Conservation (phyloP, 805 yeast genomes). For the Ogataea degrootiae region DNA sequence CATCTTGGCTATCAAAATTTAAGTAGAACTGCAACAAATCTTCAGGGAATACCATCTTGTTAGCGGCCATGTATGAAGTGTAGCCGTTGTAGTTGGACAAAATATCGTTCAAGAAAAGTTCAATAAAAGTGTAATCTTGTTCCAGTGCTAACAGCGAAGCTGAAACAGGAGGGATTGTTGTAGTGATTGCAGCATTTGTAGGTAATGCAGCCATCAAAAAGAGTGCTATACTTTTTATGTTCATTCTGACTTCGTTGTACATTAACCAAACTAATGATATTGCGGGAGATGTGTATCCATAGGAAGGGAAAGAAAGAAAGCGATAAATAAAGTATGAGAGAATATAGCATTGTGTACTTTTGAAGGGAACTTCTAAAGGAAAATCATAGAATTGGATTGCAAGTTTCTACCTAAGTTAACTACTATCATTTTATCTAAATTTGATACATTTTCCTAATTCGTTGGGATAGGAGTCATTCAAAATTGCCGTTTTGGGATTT, state of each 20-base stretch:
- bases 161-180: conserved; percentile 19
- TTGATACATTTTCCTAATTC: too few species aligned
- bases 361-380: too few species aligned
- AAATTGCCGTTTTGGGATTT: conserved; percentile 14
- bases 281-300: too few species aligned
- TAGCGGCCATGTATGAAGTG: conserved; percentile 31
- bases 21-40: conserved; percentile 27
- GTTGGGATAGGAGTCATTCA: background rate
- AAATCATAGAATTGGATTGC: too few species aligned
- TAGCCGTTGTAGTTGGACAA: conserved; percentile 24
- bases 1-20: conserved; percentile 14
- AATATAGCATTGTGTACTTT: too few species aligned
- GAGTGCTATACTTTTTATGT: background rate
- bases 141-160: conserved; percentile 30
- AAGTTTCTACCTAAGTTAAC: too few species aligned
- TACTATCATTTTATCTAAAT: too few species aligned
- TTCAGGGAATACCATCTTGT: conserved; percentile 25
- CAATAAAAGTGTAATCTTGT: conserved; percentile 28
- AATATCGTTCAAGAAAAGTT: conserved; percentile 30
- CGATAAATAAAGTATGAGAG: too few species aligned
- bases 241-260: too few species aligned
- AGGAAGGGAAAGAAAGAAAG: background rate
- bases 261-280: too few species aligned
- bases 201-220: background rate
- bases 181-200: conserved; percentile 8